Base-by-base conservation (phyloP, 352 stramenopile species). In the Salisapilia sapeloensis region DNA sequence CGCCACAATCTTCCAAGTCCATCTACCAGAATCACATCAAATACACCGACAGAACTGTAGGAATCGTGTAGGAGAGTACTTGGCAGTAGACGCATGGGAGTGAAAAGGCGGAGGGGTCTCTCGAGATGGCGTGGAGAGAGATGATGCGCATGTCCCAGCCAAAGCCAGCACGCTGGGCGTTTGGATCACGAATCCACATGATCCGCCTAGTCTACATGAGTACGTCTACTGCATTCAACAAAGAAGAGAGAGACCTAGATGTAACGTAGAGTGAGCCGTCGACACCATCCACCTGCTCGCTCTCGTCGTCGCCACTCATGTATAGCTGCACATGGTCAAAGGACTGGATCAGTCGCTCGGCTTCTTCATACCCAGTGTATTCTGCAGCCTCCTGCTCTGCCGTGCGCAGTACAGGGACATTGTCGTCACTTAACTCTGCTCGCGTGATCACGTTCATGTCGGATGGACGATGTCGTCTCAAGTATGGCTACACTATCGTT, bases 61-160 rank as follows among this genome's bases (percentile, higher is more conserved):
- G 5, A 12, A 22, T 4, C 27, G 15, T 15, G 14, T 1, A 2
- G n/a, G 20, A 22, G 8, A 33, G 13, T 41, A 69, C 59, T 44
- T 89, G 72, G 46, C 72, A 89, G 45, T 89, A 89, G 28, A 89
- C 44, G 40, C 72, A 89, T 5, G 72, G 64, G 13, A 43, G 48
- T 3, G 57, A 56, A 42, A 85, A 89, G 11, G 65, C 65, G 6
- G 24, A 40, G 1, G 46, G 46, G 48, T 89, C 72, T 28, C 69
- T 59, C 19, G 69, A 83, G 35, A 89, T 82, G 19, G 72, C 72
- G 34, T 89, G 72, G 33, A 89, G 49, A 13, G 60, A 78, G 24
- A 87, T 51, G 7, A 47, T 40, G 24, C 44, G 63, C 43, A 78
- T 79, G 31, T 84, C 65, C 72, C 72, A 87, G 10, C 57, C 67